A percentile compares a stretch with the other conserved stretches of the same genome.
phyloP scores from a whole-genome alignment of 2,329 filamentous ascomycete species.

The Fusarium drepaniforme region DNA sequence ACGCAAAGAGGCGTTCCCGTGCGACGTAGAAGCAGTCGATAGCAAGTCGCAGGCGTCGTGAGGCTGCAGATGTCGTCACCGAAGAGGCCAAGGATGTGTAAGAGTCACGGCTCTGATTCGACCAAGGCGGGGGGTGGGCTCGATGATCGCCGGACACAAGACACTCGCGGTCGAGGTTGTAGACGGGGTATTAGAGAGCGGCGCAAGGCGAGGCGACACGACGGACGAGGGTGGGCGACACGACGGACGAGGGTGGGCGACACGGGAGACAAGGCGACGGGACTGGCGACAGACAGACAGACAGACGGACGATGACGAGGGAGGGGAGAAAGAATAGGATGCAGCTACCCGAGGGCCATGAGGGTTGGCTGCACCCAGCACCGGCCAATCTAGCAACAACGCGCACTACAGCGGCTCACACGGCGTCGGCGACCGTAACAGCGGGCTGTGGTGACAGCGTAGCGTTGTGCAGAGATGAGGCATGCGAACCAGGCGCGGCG shows the following conservation, averaged over 20 bases:
- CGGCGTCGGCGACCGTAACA: slow-evolving; percentile 40
- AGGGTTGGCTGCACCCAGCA: slow-evolving; percentile 39
- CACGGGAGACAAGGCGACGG: slow-evolving; percentile 25
- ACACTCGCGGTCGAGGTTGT: slow-evolving; percentile 14
- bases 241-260: slow-evolving; percentile 16
- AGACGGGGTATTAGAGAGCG: slow-evolving; percentile 17
- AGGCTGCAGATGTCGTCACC: slow-evolving; percentile 39
- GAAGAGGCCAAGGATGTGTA: slow-evolving; percentile 23
- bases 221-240: slow-evolving; percentile 21
- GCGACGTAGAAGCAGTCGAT: slow-evolving; percentile 41
- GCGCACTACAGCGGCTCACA: slow-evolving; percentile 40
- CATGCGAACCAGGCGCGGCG: slow-evolving; percentile 47
- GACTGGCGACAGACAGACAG: slow-evolving; percentile 2
- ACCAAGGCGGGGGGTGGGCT: slow-evolving; percentile 16
- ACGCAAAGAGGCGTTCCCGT: slow-evolving; percentile 43
- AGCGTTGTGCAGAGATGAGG: slow-evolving; percentile 51
- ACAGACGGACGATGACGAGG: slow-evolving; percentile 23
- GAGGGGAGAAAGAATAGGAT: slow-evolving; percentile 32
- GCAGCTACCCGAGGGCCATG: slow-evolving; percentile 46
- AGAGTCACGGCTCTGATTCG: slow-evolving; percentile 34
- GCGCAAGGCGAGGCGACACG: slow-evolving; percentile 22
- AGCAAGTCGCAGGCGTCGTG: slow-evolving; percentile 30
- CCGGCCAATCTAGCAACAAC: slow-evolving; percentile 35
- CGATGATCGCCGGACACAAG: slow-evolving; percentile 29
- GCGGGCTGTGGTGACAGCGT: slow-evolving; percentile 40